Evolutionary conservation across 1,284 basidiomycete genomes (phyloP), one percentile per base, ranked within the genome.

Genomic region (Microbotryum violaceum): DNA sequence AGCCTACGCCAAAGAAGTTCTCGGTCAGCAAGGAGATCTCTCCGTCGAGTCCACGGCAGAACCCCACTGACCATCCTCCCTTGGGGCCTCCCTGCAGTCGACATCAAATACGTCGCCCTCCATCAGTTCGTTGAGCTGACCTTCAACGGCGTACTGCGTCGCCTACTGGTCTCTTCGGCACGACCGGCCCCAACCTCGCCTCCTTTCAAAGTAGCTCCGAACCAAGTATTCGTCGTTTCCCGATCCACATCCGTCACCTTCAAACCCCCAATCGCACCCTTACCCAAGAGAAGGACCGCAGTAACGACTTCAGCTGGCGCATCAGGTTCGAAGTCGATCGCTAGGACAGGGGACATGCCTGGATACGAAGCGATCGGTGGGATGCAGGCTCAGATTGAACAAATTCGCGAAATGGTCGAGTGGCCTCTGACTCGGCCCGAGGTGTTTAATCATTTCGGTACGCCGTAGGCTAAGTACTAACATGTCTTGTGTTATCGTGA

Each of bases 371-470:
- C 83, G 18, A 85, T 99, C 20, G 96, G 96, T 29, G 96, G 96
- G 3, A 81, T 98, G 29, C 82, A 86, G 69, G 82, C 83, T 67
- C 92, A 97, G 72, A 93, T 99, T 65, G 79, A 84, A 57, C 85
- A 91, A 74, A 89, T 99, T 65, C 84, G 88, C 46, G 87, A 92
- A 70, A 82, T 99, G n/a, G 83, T 99, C 47, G 94, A 98, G 72
- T 86, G 98, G 58, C 96, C 96, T 1, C 80, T 98, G 53, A 87
- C 83, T 23, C 85, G 86, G 44, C 96, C 96, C 6, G 88, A 93
- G 58, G 81, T 97, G 18, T 98, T 94, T 77, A 81, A 80, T 0
- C 84, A 88, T 70, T 94, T 97, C 72, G 89, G 91, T 88, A 63
- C 62, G 77, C 71, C 8, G 31, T 48, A 29, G 2, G 49, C 46